Evolutionary conservation across 352 stramenopile genomes (phyloP).

Genomic region (Phytopythium boreale): DNA sequence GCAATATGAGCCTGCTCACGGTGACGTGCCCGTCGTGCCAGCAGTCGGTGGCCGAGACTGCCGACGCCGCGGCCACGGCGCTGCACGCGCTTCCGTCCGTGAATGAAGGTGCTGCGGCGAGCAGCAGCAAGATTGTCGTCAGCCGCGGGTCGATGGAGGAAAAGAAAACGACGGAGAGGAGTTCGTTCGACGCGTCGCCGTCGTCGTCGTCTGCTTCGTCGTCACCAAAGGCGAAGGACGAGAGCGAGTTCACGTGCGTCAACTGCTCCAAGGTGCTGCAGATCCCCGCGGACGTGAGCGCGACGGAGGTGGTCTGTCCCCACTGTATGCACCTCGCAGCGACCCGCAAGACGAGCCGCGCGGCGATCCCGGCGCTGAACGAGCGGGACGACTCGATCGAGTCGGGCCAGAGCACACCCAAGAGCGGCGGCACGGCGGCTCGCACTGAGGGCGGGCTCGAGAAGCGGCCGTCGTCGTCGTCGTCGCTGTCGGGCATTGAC

Average conservation of each 20-base stretch:
- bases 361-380: conserved; percentile 20
- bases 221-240: conserved; percentile 6
- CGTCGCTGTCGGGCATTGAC: conserved; percentile 45
- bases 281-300: conserved; percentile 36
- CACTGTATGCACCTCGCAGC: conserved; percentile 60
- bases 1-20: conserved; percentile 22
- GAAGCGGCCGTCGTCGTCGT: not conserved
- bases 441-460: not conserved
- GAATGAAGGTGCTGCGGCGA: conserved; percentile 15
- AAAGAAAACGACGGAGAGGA: not conserved
- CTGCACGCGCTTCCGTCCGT: conserved; percentile 28
- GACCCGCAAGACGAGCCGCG: conserved; percentile 35
- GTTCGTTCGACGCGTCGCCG: conserved; percentile 6
- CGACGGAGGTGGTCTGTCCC: conserved; percentile 59
- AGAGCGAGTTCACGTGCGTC: conserved; percentile 41
- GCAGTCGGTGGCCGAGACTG: conserved; percentile 30
- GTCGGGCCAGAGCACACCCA: conserved; percentile 23
- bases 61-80: conserved; percentile 26
- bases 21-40: conserved; percentile 45
- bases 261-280: conserved; percentile 57
- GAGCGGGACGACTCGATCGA: conserved; percentile 35
- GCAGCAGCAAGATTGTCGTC: not conserved
- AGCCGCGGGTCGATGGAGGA: not conserved
- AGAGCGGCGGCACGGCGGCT: conserved; percentile 14
- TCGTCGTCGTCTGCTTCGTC: not conserved